Percentiles rank a stretch among this genome's conserved stretches.
Evolutionary conservation across 495 filamentous ascomycete species (phyloP).

Genomic region (Penicillium samsonianum): DNA sequence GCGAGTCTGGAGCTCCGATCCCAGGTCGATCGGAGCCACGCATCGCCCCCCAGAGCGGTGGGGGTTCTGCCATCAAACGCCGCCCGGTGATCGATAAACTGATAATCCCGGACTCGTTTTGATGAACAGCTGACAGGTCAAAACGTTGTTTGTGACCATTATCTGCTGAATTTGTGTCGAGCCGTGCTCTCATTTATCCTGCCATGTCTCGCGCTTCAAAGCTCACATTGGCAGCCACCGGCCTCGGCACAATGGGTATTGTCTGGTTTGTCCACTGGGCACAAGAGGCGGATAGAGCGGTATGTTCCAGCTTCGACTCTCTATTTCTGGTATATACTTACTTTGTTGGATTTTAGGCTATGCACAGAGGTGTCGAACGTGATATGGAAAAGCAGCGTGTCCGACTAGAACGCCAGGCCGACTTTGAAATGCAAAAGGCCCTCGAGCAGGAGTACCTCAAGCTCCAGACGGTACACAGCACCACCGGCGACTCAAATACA

Average conservation of each 20-base stretch:
- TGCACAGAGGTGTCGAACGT: slow-evolving; percentile 92
- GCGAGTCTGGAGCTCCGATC: slow-evolving; percentile 39
- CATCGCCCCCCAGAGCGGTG: slow-evolving; percentile 43
- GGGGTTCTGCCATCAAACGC: slow-evolving; percentile 35
- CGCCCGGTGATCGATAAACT: slow-evolving; percentile 35
- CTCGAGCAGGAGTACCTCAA: slow-evolving; percentile 90
- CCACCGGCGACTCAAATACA: slow-evolving; percentile 24
- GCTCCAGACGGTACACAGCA: slow-evolving; percentile 66
- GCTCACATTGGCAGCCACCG: slow-evolving; percentile 76
- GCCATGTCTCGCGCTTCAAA: slow-evolving; percentile 88
- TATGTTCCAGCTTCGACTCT: slow-evolving; percentile 41
- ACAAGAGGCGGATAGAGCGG: slow-evolving; percentile 83
- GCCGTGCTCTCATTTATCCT: not conserved
- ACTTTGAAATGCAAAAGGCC: slow-evolving; percentile 87
- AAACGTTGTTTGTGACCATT: slow-evolving; percentile 3
- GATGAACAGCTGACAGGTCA: slow-evolving; percentile 1
- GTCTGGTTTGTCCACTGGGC: slow-evolving; percentile 86
- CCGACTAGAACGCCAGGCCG: slow-evolving; percentile 83
- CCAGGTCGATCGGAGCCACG: slow-evolving; percentile 38
- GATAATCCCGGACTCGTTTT: slow-evolving; percentile 29
- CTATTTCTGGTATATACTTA: slow-evolving; percentile 7
- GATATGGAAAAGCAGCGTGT: slow-evolving; percentile 93
- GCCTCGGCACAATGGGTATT: slow-evolving; percentile 71
- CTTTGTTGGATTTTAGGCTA: slow-evolving; percentile 60
- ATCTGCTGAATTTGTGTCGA: not conserved